Conservation (phyloP, 2,329 filamentous ascomycete genomes). For the Ceratocystis huliohia region DNA sequence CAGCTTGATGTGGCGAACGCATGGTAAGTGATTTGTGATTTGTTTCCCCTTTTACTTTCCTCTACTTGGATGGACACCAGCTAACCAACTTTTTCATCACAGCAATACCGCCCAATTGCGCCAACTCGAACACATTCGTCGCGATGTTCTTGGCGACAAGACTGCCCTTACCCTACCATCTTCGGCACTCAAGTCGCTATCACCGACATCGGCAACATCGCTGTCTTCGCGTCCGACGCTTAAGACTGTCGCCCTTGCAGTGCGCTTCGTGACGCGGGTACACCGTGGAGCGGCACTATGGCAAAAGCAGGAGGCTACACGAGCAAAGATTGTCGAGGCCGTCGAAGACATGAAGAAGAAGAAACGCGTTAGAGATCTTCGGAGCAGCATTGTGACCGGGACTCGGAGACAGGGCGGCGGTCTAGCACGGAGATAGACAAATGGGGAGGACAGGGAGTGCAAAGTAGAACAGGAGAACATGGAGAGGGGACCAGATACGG, state of each 20-base stretch:
- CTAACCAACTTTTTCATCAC: slow-evolving; percentile 22
- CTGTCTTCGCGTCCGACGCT: slow-evolving; percentile 28
- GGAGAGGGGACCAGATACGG: not conserved
- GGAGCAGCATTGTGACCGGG: slow-evolving; percentile 1
- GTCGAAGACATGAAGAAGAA: slow-evolving; percentile 36
- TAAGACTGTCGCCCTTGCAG: slow-evolving; percentile 35
- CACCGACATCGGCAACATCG: not conserved
- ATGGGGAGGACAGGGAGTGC: not conserved
- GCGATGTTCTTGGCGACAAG: slow-evolving; percentile 31
- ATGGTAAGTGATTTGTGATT: slow-evolving; percentile 58
- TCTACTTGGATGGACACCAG: not conserved
- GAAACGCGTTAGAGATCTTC: slow-evolving; percentile 30
- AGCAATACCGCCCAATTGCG: slow-evolving; percentile 88
- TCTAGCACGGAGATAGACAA: not conserved
- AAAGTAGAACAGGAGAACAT: not conserved
- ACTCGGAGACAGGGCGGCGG: slow-evolving; percentile 27
- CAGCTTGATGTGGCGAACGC: slow-evolving; percentile 73
- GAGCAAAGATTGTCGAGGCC: slow-evolving; percentile 37
- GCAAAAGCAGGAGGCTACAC: slow-evolving; percentile 40
- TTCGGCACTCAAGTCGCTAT: slow-evolving; percentile 16
- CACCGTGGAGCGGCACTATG: slow-evolving; percentile 35
- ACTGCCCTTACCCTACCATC: slow-evolving; percentile 23
- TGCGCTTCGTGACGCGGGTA: slow-evolving; percentile 43
- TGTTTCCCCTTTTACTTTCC: slow-evolving; percentile 15
- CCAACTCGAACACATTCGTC: slow-evolving; percentile 68